phyloP scores from a whole-genome alignment of 2,329 filamentous ascomycete genomes.

The Coleophoma cylindrospora region DNA sequence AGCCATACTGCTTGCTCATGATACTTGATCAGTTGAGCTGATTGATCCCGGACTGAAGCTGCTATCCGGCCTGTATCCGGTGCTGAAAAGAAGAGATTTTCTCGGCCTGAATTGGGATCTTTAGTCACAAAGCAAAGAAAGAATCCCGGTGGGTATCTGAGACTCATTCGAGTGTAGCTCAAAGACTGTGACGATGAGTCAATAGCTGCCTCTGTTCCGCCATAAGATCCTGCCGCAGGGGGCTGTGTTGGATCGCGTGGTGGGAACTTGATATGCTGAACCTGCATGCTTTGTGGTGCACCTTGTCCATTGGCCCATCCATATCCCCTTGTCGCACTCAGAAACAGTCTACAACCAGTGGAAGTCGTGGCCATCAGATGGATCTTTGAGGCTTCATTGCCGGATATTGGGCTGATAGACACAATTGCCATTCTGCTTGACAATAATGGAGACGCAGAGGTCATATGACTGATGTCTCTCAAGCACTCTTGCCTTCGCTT shows the following conservation, averaged over 20 bases:
- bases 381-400: constrained; percentile 72
- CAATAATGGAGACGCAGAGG: constrained; percentile 67
- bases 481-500: constrained; percentile 55
- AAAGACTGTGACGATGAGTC: constrained; percentile 40
- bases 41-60: constrained; percentile 37
- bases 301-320: constrained; percentile 51
- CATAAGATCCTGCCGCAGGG: constrained; percentile 16
- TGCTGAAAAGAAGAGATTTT: constrained; percentile 76
- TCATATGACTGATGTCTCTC: constrained; percentile 80
- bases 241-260: constrained; percentile 41
- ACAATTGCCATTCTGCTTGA: constrained; percentile 68
- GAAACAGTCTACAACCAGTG: constrained; percentile 85
- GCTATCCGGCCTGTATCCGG: constrained; percentile 86
- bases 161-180: constrained; percentile 44
- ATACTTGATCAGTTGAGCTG: constrained; percentile 37
- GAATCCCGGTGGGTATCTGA: constrained; percentile 77
- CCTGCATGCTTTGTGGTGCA: constrained; percentile 90
- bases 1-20: constrained; percentile 80
- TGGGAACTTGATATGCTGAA: constrained; percentile 95
- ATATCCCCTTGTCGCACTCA: constrained; percentile 77
- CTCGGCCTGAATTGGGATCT: constrained; percentile 51
- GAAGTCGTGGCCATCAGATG: constrained; percentile 88
- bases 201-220: constrained; percentile 15
- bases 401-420: constrained; percentile 79
- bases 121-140: constrained; percentile 80